Conservation (phyloP, 2,329 filamentous ascomycete genomes). For the Calonectria leucothoes region DNA sequence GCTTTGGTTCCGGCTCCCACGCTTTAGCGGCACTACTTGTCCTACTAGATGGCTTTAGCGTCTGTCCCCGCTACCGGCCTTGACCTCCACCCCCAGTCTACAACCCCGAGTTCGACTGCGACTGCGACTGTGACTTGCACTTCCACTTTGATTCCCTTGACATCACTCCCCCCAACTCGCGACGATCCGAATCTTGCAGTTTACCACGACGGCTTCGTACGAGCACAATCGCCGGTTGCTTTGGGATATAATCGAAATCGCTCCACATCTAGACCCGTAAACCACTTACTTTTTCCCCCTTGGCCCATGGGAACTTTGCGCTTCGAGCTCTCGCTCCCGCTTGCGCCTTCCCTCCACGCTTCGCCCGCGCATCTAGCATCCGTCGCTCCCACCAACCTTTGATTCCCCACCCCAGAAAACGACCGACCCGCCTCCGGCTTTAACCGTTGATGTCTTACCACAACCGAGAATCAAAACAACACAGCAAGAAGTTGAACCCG, state of each 20-base stretch:
- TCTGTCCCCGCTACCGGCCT: slow-evolving; percentile 17
- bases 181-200: not conserved
- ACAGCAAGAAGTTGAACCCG: not conserved
- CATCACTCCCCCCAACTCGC: not conserved
- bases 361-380: slow-evolving; percentile 9
- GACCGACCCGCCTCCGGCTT: slow-evolving; percentile 14
- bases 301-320: slow-evolving; percentile 2
- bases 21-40: slow-evolving; percentile 19
- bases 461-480: not conserved
- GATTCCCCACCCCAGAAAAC: slow-evolving; percentile 31
- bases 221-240: not conserved
- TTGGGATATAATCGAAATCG: not conserved
- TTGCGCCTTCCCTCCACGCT: slow-evolving; percentile 5
- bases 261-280: not conserved
- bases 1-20: not conserved
- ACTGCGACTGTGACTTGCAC: slow-evolving; percentile 1
- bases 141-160: slow-evolving; percentile 9
- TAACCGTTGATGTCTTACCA: slow-evolving; percentile 15
- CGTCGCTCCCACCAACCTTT: not conserved
- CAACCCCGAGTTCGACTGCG: slow-evolving; percentile 10
- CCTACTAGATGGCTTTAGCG: slow-evolving; percentile 19
- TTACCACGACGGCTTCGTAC: not conserved
- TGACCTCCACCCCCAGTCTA: slow-evolving; percentile 16
- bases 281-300: not conserved
- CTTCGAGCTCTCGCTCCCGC: slow-evolving; percentile 1